Conservation (phyloP, 2,329 filamentous ascomycete genomes). For the Neonectria faginata region DNA sequence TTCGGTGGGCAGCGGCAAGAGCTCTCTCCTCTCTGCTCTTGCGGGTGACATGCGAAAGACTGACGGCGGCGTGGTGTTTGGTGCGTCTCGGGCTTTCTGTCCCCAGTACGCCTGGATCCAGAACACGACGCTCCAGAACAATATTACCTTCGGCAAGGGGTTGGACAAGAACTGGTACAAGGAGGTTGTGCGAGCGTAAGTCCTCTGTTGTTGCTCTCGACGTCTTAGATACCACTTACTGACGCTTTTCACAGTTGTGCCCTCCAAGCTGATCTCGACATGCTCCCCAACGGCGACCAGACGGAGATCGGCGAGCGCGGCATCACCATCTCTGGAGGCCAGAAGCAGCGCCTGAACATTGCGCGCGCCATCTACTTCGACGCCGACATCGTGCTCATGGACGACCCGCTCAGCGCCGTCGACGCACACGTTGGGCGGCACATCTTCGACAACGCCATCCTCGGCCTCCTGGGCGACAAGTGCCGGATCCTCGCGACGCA, state of each 20-base stretch:
- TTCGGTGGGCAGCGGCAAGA: constrained; percentile 90
- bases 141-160: constrained; percentile 89
- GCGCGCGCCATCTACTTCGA: constrained; percentile 82
- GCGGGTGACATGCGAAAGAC: constrained; percentile 95
- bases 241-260: constrained; percentile 70
- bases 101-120: constrained; percentile 99
- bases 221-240: constrained; percentile 29
- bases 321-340: constrained; percentile 94
- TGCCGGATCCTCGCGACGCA: constrained; percentile 93
- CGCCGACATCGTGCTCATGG: constrained; percentile 75
- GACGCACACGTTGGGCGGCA: constrained; percentile 78
- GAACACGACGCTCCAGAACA: constrained; percentile 86
- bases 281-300: constrained; percentile 87
- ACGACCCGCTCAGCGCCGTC: constrained; percentile 76
- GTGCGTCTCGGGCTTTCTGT: constrained; percentile 87
- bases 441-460: constrained; percentile 94
- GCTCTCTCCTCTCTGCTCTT: constrained; percentile 85
- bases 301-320: constrained; percentile 97
- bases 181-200: constrained; percentile 80
- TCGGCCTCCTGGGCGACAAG: constrained; percentile 88
- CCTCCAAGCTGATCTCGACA: constrained; percentile 85
- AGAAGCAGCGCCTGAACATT: constrained; percentile 96
- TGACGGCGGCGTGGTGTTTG: constrained; percentile 76
- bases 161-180: constrained; percentile 84
- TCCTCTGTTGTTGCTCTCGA: constrained; percentile 38